Percentiles rank a stretch among this genome's conserved stretches.
Conservation (phyloP, 1,284 basidiomycete genomes). For the Coriolopsis trogii region DNA sequence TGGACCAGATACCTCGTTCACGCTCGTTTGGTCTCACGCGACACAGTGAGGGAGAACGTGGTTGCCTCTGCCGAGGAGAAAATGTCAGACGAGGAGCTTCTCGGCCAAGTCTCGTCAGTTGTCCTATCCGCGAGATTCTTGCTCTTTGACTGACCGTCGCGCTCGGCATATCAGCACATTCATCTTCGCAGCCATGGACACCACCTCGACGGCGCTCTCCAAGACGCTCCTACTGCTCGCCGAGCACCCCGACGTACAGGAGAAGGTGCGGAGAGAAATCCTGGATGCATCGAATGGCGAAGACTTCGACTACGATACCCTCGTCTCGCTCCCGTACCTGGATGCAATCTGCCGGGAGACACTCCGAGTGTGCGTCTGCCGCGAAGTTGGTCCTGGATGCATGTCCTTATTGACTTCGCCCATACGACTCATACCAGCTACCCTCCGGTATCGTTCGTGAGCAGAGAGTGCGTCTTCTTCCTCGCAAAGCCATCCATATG, state of each 20-base stretch:
- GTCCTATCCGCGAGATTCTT: not conserved
- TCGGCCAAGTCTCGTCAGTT: conserved; percentile 30
- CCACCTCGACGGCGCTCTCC: conserved; percentile 32
- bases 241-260: conserved; percentile 14
- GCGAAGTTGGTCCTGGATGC: not conserved
- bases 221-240: conserved; percentile 29
- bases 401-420: not conserved
- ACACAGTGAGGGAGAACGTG: conserved; percentile 25
- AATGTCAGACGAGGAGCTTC: conserved; percentile 27
- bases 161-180: conserved; percentile 18
- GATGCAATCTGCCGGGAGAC: conserved; percentile 39
- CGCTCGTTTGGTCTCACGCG: not conserved
- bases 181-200: conserved; percentile 32
- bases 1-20: not conserved
- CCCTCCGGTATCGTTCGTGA: conserved; percentile 5
- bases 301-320: conserved; percentile 31
- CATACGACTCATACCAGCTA: conserved; percentile 1
- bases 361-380: conserved; percentile 26
- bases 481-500: too few species aligned
- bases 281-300: conserved; percentile 17
- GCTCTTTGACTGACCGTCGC: not conserved
- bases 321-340: conserved; percentile 34
- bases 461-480: conserved; percentile 13
- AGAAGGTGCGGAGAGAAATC: conserved; percentile 31
- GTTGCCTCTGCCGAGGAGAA: conserved; percentile 20